A percentile compares a stretch with the other conserved stretches of the same genome.
Evolutionary conservation across 164 flowering plant genomes (phyloP).

Genomic region (Euptelea pleiosperma): DNA sequence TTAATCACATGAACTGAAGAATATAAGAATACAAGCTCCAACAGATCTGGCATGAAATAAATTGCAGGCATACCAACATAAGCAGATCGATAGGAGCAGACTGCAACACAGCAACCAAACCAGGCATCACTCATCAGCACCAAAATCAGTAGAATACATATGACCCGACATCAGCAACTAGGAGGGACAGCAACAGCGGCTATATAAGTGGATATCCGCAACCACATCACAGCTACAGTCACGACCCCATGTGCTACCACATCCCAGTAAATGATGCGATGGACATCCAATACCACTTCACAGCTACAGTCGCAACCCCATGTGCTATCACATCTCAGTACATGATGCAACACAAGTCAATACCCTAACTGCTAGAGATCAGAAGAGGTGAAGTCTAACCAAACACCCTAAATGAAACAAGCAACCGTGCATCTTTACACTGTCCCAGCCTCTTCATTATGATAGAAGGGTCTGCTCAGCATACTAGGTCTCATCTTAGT

Average conservation of each 20-base stretch:
- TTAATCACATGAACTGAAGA: too few relatives aligned
- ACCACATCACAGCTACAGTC: constrained; percentile 33
- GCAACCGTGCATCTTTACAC: constrained; percentile 11
- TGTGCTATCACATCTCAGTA: constrained; percentile 25
- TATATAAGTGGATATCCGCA: constrained; percentile 15
- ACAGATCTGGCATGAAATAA: too few relatives aligned
- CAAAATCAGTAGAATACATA: constrained; percentile 5
- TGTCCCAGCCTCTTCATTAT: constrained; percentile 14
- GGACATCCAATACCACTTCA: constrained; percentile 23
- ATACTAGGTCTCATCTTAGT: constrained; percentile 9
- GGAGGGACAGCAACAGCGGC: constrained; percentile 16
- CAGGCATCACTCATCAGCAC: constrained; percentile 11
- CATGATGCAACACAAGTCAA: constrained; percentile 20
- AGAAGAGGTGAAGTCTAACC: constrained; percentile 6
- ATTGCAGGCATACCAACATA: too few relatives aligned
- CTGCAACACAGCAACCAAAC: constrained; percentile 4
- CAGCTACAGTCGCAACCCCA: constrained; percentile 33
- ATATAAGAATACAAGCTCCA: too few relatives aligned
- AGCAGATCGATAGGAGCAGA: too few relatives aligned
- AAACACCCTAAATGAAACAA: constrained; percentile 8
- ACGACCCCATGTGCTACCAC: constrained; percentile 26
- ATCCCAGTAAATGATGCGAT: constrained; percentile 14
- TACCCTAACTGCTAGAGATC: constrained; percentile 9
- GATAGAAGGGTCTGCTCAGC: constrained; percentile 15
- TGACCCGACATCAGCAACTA: constrained; percentile 14